phyloP scores from a whole-genome alignment of 306 rosid genomes.

The Vigna radiata region DNA sequence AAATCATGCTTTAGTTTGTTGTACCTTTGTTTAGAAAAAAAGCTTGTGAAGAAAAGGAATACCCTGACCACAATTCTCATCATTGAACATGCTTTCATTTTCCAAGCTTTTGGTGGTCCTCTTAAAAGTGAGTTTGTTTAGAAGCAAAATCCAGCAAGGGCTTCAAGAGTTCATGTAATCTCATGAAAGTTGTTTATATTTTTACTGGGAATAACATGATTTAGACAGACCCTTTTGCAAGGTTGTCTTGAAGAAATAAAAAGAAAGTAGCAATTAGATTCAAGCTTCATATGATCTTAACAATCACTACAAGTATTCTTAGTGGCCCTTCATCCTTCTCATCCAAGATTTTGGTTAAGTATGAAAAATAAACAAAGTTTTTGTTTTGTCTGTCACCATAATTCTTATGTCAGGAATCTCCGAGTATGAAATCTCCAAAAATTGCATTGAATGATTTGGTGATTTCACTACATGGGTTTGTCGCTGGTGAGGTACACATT shows the following conservation, averaged over 20 bases:
- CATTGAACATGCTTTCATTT: neutral
- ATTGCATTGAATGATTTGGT: neutral
- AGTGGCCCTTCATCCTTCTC: neutral
- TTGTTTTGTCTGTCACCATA: neutral
- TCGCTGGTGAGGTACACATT: neutral
- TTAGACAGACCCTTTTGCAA: neutral
- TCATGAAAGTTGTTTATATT: neutral
- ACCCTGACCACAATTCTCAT: neutral
- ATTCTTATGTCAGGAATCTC: conserved; percentile 3
- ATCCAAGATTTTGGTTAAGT: neutral
- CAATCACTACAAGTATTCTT: neutral
- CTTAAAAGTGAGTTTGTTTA: neutral
- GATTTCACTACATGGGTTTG: conserved; percentile 19
- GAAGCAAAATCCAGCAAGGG: neutral
- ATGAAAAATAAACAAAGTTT: neutral
- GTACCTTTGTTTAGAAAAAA: conserved; percentile 29
- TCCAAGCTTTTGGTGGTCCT: conserved; percentile 7
- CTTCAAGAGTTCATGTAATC: neutral
- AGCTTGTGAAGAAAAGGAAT: neutral
- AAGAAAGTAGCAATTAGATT: conserved; percentile 1
- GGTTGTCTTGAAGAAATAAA: neutral
- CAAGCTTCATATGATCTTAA: neutral
- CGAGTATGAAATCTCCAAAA: neutral
- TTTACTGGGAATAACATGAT: neutral
- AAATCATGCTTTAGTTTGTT: neutral